Percentiles rank a stretch among this genome's conserved stretches.
phyloP scores from a whole-genome alignment of 148 eudicot genomes.

The Diospyros lotus region DNA sequence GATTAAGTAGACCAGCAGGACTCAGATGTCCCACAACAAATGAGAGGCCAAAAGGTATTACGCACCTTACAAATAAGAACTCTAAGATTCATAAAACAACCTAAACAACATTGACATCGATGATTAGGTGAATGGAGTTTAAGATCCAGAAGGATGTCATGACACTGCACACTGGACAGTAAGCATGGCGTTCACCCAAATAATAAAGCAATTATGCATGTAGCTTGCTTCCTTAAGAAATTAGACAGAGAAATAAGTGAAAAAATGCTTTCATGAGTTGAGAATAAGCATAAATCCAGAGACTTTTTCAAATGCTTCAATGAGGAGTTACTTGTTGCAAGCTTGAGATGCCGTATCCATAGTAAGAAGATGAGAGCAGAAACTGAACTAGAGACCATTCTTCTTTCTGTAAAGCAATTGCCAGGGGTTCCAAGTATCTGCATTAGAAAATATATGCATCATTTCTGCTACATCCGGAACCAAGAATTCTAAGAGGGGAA shows the following conservation, averaged over 20 bases:
- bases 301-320: no score
- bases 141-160: conserved; percentile 5
- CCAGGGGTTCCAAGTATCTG: conserved; percentile 95
- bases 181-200: neutral
- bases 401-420: conserved; percentile 86
- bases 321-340: conserved; percentile 61
- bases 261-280: no score
- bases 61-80: neutral
- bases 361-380: conserved; percentile 87
- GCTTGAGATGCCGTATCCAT: conserved; percentile 84
- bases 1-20: no score
- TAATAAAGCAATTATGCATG: neutral
- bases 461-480: neutral
- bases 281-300: no score
- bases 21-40: no score
- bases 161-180: no score
- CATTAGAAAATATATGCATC: neutral
- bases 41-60: no score
- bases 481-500: no score
- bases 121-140: neutral
- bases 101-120: neutral
- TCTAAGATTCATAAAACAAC: neutral
- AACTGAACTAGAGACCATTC: conserved; percentile 94
- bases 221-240: no score
- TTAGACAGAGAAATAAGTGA: neutral